phyloP scores from a whole-genome alignment of 306 rosid species.

The Glycyrrhiza uralensis region DNA sequence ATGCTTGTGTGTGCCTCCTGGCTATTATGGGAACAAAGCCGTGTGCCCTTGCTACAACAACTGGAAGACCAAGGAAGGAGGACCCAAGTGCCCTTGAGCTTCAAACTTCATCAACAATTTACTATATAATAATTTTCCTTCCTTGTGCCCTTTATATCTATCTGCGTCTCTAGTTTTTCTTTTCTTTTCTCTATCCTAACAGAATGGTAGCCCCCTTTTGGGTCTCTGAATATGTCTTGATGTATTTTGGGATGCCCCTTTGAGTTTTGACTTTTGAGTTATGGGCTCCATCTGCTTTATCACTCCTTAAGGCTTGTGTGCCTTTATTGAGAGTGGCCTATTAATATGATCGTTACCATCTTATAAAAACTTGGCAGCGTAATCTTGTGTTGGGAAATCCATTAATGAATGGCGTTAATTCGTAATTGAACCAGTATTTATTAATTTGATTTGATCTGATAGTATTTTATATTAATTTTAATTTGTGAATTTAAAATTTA shows the following conservation, averaged over 20 bases:
- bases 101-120: not conserved
- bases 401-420: not conserved
- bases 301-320: slow-evolving; percentile 28
- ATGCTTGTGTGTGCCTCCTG: slow-evolving; percentile 39
- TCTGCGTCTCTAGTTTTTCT: not conserved
- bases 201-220: slow-evolving; percentile 15
- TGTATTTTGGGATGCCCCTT: slow-evolving; percentile 13
- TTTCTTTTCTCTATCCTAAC: not conserved
- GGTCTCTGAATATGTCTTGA: not conserved
- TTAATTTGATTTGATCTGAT: too few relatives aligned
- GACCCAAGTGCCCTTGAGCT: slow-evolving; percentile 42
- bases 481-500: too few relatives aligned
- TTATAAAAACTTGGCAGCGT: not conserved
- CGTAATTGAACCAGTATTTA: too few relatives aligned
- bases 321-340: slow-evolving; percentile 30
- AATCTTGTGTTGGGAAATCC: not conserved
- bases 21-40: slow-evolving; percentile 37
- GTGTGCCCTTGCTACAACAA: slow-evolving; percentile 46
- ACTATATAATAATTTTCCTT: not conserved
- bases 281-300: slow-evolving; percentile 8
- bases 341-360: slow-evolving; percentile 2
- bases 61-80: slow-evolving; percentile 41
- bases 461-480: too few relatives aligned
- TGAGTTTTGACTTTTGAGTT: not conserved
- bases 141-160: not conserved